Evolutionary conservation across 1,284 basidiomycete genomes (phyloP), one percentile per base, ranked within the genome.

Genomic region (Trametes versicolor): DNA sequence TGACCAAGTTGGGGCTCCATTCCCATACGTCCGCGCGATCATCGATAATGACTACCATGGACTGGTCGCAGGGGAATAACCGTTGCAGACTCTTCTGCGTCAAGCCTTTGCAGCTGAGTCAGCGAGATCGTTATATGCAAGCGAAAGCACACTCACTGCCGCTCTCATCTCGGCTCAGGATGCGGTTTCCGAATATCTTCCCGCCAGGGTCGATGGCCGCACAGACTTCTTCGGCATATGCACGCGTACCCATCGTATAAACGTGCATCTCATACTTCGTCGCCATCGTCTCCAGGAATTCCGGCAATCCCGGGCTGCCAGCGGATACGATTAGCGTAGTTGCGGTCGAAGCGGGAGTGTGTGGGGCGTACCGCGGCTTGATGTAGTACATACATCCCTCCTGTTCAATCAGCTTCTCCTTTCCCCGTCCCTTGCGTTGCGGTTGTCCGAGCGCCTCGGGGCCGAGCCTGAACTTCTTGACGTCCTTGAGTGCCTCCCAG

Each of bases 21-120:
- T 95, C 94, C 97, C 97, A 99, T 23, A 99, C 97, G 75, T 99
- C 97, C 1, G 95, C 94, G 36, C 97, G 89, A 79, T 99, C 97
- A 78, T 99, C 97, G 68, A 99, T 99, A 73, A 99, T 94, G 67
- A 99, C 97, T 1, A 99, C 97, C 97, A 99, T 99, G 55, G 95
- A 96, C 49, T 95, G 96, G 79, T 99, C 97, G 60, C 93, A 95
- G 1, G 97, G 97, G 75, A 99, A 99, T 45, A 99, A 80, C 29
- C 97, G 85, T 73, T 93, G 89, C 25, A 99, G 80, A 73, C 91
- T 96, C 80, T 99, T 99, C 76, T 95, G 91, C 2, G 94, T 95
- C 69, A 97, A 80, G 77, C 94, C 93, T 87, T 57, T 43, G 37
- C 41, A 32, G 25, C 21, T 27, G 39, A 29, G 55, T 67, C 37